A percentile compares a stretch with the other conserved stretches of the same genome.
These are phyloP conservation scores for Cercophora sp. DNA, from an alignment of 495 filamentous ascomycete genomes.

Conservation along the genomic window DNA sequence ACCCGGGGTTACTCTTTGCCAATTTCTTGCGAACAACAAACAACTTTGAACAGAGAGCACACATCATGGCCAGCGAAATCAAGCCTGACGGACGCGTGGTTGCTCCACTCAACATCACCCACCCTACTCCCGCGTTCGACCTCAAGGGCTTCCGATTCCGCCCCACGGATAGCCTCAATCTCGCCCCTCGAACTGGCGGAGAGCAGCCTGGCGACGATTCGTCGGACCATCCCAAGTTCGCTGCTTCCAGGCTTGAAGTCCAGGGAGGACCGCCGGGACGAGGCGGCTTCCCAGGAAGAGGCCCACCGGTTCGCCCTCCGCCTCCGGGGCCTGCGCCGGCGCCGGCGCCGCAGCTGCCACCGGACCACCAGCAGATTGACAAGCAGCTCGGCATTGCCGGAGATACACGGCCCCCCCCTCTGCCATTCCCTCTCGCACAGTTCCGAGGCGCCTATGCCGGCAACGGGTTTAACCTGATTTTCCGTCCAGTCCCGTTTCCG, in stretches of 20 bases:
- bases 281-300: no score
- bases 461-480: neutral
- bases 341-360: neutral
- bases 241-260: neutral
- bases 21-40: no score
- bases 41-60: no score
- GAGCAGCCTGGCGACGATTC: neutral
- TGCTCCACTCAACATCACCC: conserved; percentile 8
- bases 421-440: neutral
- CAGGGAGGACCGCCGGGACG: no score
- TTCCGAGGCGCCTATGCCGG: neutral
- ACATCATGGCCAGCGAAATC: conserved; percentile 9
- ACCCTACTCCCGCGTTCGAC: conserved; percentile 8
- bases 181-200: neutral
- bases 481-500: neutral
- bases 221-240: neutral
- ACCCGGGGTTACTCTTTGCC: no score
- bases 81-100: conserved; percentile 5
- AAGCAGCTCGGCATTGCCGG: neutral
- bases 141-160: neutral
- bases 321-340: neutral
- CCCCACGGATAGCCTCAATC: neutral
- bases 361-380: neutral
- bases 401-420: neutral
- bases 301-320: no score